A percentile compares a stretch with the other conserved stretches of the same genome.
phyloP scores from a whole-genome alignment of 495 filamentous ascomycete genomes.

The Cercophora newfieldiana region DNA sequence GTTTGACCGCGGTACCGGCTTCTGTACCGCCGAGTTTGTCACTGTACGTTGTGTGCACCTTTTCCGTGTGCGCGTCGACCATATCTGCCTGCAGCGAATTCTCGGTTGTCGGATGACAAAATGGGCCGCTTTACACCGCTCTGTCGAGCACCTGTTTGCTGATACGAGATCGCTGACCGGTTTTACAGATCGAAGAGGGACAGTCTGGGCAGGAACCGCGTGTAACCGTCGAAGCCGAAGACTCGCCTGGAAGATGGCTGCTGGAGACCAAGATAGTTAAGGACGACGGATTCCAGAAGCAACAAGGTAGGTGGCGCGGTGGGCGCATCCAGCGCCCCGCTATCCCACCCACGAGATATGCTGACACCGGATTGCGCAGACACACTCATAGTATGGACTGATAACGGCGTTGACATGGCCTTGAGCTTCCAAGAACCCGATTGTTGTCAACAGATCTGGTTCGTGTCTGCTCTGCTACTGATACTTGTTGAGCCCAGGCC shows the following conservation, averaged over 20 bases:
- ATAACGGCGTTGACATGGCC: conserved; percentile 92
- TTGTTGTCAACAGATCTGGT: conserved; percentile 92
- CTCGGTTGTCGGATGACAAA: neutral
- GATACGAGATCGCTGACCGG: conserved; percentile 2
- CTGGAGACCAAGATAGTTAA: conserved; percentile 88
- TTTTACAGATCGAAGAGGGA: conserved; percentile 43
- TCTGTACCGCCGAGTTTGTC: conserved; percentile 78
- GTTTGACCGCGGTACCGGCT: conserved; percentile 96
- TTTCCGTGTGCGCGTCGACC: neutral
- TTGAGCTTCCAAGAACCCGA: conserved; percentile 98
- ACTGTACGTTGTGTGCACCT: conserved; percentile 59
- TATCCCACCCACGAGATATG: neutral
- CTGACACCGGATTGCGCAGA: conserved; percentile 54
- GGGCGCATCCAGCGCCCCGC: neutral
- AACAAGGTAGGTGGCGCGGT: conserved; percentile 70
- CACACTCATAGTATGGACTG: conserved; percentile 98
- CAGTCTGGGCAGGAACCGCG: conserved; percentile 65
- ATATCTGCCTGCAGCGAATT: neutral
- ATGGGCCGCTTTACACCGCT: neutral
- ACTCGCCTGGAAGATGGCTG: conserved; percentile 76
- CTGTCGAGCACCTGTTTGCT: conserved; percentile 16
- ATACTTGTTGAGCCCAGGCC: neutral
- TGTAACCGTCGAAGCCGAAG: conserved; percentile 91
- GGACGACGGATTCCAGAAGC: conserved; percentile 97
- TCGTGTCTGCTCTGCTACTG: conserved; percentile 14